A percentile compares a stretch with the other conserved stretches of the same genome.
phyloP scores from a whole-genome alignment of 352 stramenopile genomes.

The Phytophthora boehmeriae region DNA sequence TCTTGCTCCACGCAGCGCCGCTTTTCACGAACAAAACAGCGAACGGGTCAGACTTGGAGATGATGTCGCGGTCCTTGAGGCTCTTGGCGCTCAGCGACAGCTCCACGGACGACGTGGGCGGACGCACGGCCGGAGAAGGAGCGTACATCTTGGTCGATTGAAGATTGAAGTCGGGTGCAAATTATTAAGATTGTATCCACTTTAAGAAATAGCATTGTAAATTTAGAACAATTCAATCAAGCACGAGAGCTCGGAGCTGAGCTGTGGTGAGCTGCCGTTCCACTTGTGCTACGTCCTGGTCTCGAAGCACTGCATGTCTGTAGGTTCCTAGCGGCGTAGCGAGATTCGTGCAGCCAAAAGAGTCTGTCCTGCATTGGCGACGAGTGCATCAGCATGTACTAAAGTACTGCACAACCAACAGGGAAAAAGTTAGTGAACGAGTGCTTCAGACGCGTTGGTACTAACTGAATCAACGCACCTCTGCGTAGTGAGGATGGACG shows the following conservation, averaged over 20 bases:
- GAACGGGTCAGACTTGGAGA: slow-evolving; percentile 91
- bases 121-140: slow-evolving; percentile 10
- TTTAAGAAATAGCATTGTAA: slow-evolving; percentile 14
- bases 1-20: slow-evolving; percentile 61
- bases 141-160: slow-evolving; percentile 22
- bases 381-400: slow-evolving; percentile 43
- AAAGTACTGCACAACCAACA: slow-evolving; percentile 42
- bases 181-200: too few relatives aligned
- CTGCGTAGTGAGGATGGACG: slow-evolving; percentile 59
- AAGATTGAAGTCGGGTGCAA: slow-evolving; percentile 24
- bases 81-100: slow-evolving; percentile 81
- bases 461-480: slow-evolving; percentile 30
- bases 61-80: slow-evolving; percentile 86
- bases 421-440: slow-evolving; percentile 3
- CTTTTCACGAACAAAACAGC: slow-evolving; percentile 61
- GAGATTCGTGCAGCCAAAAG: slow-evolving; percentile 62
- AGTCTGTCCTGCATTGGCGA: slow-evolving; percentile 66
- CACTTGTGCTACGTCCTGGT: slow-evolving; percentile 57
- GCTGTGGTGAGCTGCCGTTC: slow-evolving; percentile 36
- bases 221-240: slow-evolving; percentile 16
- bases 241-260: slow-evolving; percentile 34
- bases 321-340: slow-evolving; percentile 72
- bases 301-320: slow-evolving; percentile 58
- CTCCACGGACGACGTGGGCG: slow-evolving; percentile 69
- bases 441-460: not conserved